These are phyloP conservation scores for Plasmopara viticola DNA, from an alignment of 352 stramenopile genomes.

Conservation along the genomic window DNA sequence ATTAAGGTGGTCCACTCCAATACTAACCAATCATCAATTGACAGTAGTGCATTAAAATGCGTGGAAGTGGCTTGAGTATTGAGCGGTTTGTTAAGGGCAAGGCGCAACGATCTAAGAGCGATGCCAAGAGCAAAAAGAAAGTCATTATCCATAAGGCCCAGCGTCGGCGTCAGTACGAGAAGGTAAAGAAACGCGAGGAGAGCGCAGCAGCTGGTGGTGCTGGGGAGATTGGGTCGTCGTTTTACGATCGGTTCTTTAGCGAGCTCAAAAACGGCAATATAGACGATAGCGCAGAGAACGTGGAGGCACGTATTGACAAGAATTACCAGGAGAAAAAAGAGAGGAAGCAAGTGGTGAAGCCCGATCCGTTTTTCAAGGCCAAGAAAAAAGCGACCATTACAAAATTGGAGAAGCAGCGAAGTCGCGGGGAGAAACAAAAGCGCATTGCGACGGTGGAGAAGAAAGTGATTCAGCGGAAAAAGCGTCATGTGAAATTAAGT, in stretches of 20 bases:
- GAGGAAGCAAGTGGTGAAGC: constrained; percentile 31
- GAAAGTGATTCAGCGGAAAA: constrained; percentile 78
- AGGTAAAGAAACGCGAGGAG: constrained; percentile 65
- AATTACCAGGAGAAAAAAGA: constrained; percentile 14
- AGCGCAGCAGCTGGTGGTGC: constrained; percentile 10
- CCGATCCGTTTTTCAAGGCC: constrained; percentile 79
- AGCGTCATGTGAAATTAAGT: constrained; percentile 83
- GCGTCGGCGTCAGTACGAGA: constrained; percentile 71
- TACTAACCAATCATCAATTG: constrained; percentile 15
- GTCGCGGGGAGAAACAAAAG: constrained; percentile 42
- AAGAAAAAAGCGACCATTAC: constrained; percentile 65
- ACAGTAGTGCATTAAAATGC: constrained; percentile 29
- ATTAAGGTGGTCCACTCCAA: constrained; percentile 7
- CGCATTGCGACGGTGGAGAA: constrained; percentile 49
- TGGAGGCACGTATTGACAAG: constrained; percentile 19
- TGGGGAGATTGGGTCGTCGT: constrained; percentile 36
- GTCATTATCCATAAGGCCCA: constrained; percentile 74
- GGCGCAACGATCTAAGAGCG: constrained; percentile 65
- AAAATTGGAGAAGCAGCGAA: constrained; percentile 44
- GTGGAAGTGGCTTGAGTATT: constrained; percentile 74
- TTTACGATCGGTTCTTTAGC: constrained; percentile 79
- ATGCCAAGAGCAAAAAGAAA: constrained; percentile 82
- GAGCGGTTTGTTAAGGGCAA: constrained; percentile 86
- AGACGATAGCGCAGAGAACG: constrained; percentile 21
- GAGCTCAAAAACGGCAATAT: constrained; percentile 40